A percentile compares a stretch with the other conserved stretches of the same genome.
phyloP scores from a whole-genome alignment of 352 stramenopile genomes.

The Pythium phragmitis region DNA sequence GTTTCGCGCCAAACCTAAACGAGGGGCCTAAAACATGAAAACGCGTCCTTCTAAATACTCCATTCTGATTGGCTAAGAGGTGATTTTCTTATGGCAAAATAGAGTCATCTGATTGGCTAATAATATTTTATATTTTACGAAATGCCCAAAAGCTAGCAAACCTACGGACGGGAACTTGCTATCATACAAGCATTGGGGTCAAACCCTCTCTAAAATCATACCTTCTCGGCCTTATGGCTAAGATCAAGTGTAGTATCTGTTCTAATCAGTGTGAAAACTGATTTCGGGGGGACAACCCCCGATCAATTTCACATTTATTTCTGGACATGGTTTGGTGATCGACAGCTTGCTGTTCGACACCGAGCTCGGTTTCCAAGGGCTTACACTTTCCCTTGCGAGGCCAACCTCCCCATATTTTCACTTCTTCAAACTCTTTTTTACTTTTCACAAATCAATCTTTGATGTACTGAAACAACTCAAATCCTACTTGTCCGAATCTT shows the following conservation, averaged over 20 bases:
- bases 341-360: conserved; percentile 32
- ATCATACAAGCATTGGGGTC: not conserved
- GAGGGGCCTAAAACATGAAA: not conserved
- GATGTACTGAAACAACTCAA: too few relatives aligned
- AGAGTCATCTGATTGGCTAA: conserved; percentile 12
- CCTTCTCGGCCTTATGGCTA: conserved; percentile 89
- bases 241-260: conserved; percentile 93
- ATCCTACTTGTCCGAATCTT: too few relatives aligned
- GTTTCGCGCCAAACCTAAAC: conserved; percentile 2
- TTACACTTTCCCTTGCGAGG: conserved; percentile 13
- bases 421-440: not conserved
- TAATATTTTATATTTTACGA: not conserved
- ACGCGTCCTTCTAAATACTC: conserved; percentile 3
- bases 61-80: not conserved
- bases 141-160: conserved; percentile 1
- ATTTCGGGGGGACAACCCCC: conserved; percentile 55
- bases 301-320: conserved; percentile 88
- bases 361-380: conserved; percentile 28
- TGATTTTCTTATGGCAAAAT: not conserved
- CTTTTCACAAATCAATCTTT: not conserved
- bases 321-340: conserved; percentile 30
- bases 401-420: not conserved
- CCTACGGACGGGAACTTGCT: not conserved
- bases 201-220: conserved; percentile 34
- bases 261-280: conserved; percentile 93